phyloP scores from a whole-genome alignment of 345 rosid species.

The Murraya koenigii region DNA sequence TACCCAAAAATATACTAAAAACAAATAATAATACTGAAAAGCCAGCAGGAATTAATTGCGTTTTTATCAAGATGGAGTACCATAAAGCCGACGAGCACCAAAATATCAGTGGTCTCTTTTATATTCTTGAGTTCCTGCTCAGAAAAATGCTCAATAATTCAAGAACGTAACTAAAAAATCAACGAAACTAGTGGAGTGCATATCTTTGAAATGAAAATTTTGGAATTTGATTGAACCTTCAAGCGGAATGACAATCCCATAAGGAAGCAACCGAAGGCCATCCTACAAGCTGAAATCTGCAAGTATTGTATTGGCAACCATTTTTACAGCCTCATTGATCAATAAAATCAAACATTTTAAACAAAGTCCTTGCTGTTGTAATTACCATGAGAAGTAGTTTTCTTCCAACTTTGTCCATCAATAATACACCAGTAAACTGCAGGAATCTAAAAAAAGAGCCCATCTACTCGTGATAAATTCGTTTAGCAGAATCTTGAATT shows the following conservation, averaged over 20 bases:
- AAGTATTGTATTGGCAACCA: not conserved
- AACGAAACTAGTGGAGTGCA: not conserved
- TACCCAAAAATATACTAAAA: too few species aligned
- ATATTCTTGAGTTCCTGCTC: slow-evolving; percentile 20
- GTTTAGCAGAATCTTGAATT: not conserved
- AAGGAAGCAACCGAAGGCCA: slow-evolving; percentile 32
- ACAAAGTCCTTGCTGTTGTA: not conserved
- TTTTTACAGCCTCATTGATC: not conserved
- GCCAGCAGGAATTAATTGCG: not conserved
- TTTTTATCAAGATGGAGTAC: slow-evolving; percentile 19
- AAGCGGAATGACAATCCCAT: slow-evolving; percentile 45
- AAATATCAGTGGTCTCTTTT: slow-evolving; percentile 29
- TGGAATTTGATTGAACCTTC: slow-evolving; percentile 32
- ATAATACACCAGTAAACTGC: slow-evolving; percentile 25
- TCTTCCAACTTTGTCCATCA: slow-evolving; percentile 54
- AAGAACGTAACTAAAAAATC: not conserved
- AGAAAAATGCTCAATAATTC: not conserved
- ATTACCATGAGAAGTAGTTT: slow-evolving; percentile 49
- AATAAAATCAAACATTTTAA: not conserved
- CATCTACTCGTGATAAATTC: not conserved
- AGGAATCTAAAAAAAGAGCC: slow-evolving; percentile 34
- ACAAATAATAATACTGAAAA: not conserved
- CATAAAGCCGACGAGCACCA: slow-evolving; percentile 33
- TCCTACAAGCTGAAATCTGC: slow-evolving; percentile 52
- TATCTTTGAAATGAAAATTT: not conserved